Conservation (phyloP, 2,329 filamentous ascomycete genomes). For the Thielaviopsis musarum region DNA sequence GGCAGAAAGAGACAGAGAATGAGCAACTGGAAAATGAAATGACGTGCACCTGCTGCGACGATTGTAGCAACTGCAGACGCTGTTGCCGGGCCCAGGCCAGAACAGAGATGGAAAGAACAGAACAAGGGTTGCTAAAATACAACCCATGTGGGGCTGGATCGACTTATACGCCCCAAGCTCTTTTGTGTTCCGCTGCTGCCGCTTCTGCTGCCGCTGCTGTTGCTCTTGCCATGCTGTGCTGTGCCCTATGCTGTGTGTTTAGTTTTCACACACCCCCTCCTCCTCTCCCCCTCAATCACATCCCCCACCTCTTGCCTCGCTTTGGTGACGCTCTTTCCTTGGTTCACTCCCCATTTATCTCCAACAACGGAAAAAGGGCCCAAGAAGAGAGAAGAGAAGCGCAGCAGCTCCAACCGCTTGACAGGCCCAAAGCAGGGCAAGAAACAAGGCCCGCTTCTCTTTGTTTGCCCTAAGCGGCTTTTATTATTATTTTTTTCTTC, state of each 20-base stretch:
- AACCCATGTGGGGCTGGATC: neutral
- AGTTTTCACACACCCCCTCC: too few relatives aligned
- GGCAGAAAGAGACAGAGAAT: neutral
- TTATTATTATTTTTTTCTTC: neutral
- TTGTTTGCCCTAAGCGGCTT: neutral
- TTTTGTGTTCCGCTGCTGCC: neutral
- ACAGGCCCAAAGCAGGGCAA: neutral
- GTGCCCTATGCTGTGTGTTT: too few relatives aligned
- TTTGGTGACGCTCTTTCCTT: neutral
- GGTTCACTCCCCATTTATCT: neutral
- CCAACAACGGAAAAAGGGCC: neutral
- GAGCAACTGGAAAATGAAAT: neutral
- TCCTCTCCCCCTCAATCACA: neutral
- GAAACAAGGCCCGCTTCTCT: neutral
- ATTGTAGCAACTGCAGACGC: neutral
- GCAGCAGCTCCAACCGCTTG: neutral
- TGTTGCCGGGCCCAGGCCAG: neutral
- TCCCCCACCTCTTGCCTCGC: neutral
- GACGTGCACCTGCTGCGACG: neutral
- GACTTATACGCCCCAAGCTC: neutral
- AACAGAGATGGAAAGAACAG: neutral
- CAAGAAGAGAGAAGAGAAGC: neutral
- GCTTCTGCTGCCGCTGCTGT: neutral
- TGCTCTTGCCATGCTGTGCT: neutral
- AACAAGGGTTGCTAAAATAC: neutral